Percentiles rank a stretch among this genome's conserved stretches.
phyloP scores from a whole-genome alignment of 768 basidiomycete genomes.

The Leccinum disarticulatum region DNA sequence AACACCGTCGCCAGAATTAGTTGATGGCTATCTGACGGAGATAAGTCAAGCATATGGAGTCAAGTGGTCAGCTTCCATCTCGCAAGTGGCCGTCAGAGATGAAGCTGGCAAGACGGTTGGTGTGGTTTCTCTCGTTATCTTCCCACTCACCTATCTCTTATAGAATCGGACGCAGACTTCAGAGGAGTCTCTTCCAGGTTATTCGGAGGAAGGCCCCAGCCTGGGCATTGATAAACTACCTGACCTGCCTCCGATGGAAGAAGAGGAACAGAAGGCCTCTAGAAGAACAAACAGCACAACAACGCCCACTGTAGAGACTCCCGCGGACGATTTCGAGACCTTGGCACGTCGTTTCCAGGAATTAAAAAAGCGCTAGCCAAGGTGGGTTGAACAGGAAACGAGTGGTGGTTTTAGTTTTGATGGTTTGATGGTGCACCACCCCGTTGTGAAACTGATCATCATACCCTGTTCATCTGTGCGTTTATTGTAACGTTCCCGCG shows the following conservation, averaged over 20 bases:
- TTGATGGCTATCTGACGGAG: constrained; percentile 85
- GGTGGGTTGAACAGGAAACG: neutral
- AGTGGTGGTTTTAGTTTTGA: constrained; percentile 1
- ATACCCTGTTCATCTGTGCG: constrained; percentile 1
- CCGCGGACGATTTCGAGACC: constrained; percentile 72
- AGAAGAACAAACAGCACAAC: constrained; percentile 4
- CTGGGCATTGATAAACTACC: constrained; percentile 43
- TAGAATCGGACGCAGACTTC: constrained; percentile 9
- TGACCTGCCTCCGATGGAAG: constrained; percentile 52
- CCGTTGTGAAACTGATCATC: constrained; percentile 7
- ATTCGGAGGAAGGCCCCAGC: constrained; percentile 23
- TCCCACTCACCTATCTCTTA: constrained; percentile 5
- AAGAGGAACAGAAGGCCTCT: constrained; percentile 35
- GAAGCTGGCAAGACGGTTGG: constrained; percentile 43
- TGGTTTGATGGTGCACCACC: neutral
- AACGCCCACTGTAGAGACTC: constrained; percentile 18
- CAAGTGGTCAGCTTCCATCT: constrained; percentile 52
- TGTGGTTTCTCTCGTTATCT: neutral
- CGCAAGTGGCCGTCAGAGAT: constrained; percentile 27
- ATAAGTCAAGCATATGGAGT: constrained; percentile 88
- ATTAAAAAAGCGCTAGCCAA: constrained; percentile 71
- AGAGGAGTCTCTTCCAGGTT: constrained; percentile 27
- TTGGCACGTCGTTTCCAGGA: constrained; percentile 81
- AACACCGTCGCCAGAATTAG: constrained; percentile 71
- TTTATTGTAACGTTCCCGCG: constrained; percentile 10